Percentiles rank a stretch among this genome's conserved stretches.
phyloP scores from a whole-genome alignment of 257 asterid genomes.

The Solanum ahanhuiri region DNA sequence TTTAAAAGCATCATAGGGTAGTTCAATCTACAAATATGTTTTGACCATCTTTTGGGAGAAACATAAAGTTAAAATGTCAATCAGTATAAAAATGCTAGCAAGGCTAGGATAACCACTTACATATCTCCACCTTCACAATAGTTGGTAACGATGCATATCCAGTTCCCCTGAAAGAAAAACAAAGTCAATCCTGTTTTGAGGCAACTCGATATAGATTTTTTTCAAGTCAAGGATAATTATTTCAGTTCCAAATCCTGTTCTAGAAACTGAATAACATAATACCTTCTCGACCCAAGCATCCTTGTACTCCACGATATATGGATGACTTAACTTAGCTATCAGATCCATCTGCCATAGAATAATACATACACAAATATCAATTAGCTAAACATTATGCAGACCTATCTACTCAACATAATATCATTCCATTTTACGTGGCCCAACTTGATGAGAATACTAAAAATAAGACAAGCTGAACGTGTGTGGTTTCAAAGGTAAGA shows the following conservation, averaged over 20 bases:
- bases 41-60: neutral
- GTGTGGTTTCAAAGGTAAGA: neutral
- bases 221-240: neutral
- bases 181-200: conserved; percentile 5
- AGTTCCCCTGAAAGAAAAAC: conserved; percentile 43
- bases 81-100: neutral
- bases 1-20: neutral
- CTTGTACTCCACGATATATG: conserved; percentile 71
- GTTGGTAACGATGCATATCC: conserved; percentile 66
- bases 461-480: neutral
- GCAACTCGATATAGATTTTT: neutral
- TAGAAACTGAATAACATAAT: conserved; percentile 1
- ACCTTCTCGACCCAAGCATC: conserved; percentile 98
- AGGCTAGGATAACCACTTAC: conserved; percentile 37
- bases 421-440: neutral
- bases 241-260: neutral
- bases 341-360: conserved; percentile 51
- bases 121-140: conserved; percentile 86
- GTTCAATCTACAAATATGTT: neutral
- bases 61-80: neutral
- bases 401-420: neutral
- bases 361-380: neutral
- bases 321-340: conserved; percentile 61
- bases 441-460: neutral
- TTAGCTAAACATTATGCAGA: neutral